Base-by-base conservation (phyloP, 2,329 filamentous ascomycete species). In the Fusarium sp. region DNA sequence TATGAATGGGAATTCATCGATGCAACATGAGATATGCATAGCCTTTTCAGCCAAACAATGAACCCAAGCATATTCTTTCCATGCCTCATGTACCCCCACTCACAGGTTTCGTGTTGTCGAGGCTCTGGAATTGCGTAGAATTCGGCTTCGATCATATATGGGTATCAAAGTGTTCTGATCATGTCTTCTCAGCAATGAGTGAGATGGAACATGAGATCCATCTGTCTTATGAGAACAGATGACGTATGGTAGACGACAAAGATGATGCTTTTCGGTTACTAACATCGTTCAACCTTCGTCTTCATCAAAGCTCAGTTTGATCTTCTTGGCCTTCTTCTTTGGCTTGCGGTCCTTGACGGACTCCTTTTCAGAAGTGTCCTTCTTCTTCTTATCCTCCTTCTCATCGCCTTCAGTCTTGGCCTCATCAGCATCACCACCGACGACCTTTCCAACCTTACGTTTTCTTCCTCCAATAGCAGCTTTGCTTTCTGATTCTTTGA, bases 291-390 rank as follows among this genome's bases (percentile, higher is more conserved):
- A 80, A 22, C 80, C 83, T 34, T 88, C 86, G 20, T 90, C 88
- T 60, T 90, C 86, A 27, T 87, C 87, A 75, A 91, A 91, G 78
- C 89, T 91, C 47, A 91, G 81, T 80, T 91, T 91, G 64, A 91
- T 87, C 81, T 90, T 91, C 78, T 88, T 88, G 7, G 82, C 80
- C 78, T 86, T 86, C 77, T 89, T 88, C 77, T 85, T 87, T 10
- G 69, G 70, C 63, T 78, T 80, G 62, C 76, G 78, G 10, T 76
- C 75, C 69, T 74, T 77, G 27, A 55, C 44, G 10, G 76, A 73
- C 5, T 78, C 76, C 6, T 75, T 77, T 12, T 76, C 75, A 2
- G 73, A 75, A 5, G 20, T n/a, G 5, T 56, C 56, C 30, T 62
- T 55, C 13, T 61, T 55, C 16, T 46, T 56, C 32, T 65, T 67